phyloP scores from a whole-genome alignment of 1,284 basidiomycete genomes.

The Waitea zeae region DNA sequence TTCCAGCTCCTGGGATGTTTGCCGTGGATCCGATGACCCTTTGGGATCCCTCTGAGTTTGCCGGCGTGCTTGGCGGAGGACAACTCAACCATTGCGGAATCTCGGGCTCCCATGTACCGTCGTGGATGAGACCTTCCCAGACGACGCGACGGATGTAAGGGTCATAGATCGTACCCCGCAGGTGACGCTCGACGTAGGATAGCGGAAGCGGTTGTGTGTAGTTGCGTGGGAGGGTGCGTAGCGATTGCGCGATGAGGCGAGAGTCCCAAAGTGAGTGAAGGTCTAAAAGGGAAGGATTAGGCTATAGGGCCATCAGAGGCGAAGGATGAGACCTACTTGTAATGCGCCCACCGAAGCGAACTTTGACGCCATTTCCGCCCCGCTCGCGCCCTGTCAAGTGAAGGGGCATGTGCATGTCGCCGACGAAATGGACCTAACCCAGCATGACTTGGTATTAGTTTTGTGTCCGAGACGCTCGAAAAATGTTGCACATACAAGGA shows the following conservation, averaged over 20 bases:
- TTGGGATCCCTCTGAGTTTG: not conserved
- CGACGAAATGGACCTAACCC: constrained; percentile 71
- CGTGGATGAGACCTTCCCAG: constrained; percentile 44
- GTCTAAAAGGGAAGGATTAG: constrained; percentile 18
- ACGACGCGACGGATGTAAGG: constrained; percentile 66
- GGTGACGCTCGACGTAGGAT: constrained; percentile 38
- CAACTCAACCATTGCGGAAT: constrained; percentile 40
- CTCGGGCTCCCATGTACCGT: constrained; percentile 28
- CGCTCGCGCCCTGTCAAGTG: constrained; percentile 64
- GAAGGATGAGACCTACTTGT: constrained; percentile 24
- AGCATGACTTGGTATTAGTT: too few species aligned
- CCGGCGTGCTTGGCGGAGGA: constrained; percentile 14
- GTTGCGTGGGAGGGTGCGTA: constrained; percentile 47
- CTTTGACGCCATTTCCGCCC: constrained; percentile 57
- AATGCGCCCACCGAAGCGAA: constrained; percentile 37
- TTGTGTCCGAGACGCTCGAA: too few species aligned
- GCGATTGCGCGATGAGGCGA: constrained; percentile 53
- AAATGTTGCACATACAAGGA: constrained; percentile 40
- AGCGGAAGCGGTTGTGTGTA: constrained; percentile 47
- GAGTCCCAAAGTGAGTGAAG: constrained; percentile 70
- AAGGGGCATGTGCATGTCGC: constrained; percentile 73
- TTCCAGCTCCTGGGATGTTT: constrained; percentile 5
- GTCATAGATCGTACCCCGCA: constrained; percentile 63
- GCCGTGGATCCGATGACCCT: constrained; percentile 1
- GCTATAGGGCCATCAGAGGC: not conserved